Evolutionary conservation across 495 filamentous ascomycete species (phyloP).

Genomic region (Cercophora newfieldiana): DNA sequence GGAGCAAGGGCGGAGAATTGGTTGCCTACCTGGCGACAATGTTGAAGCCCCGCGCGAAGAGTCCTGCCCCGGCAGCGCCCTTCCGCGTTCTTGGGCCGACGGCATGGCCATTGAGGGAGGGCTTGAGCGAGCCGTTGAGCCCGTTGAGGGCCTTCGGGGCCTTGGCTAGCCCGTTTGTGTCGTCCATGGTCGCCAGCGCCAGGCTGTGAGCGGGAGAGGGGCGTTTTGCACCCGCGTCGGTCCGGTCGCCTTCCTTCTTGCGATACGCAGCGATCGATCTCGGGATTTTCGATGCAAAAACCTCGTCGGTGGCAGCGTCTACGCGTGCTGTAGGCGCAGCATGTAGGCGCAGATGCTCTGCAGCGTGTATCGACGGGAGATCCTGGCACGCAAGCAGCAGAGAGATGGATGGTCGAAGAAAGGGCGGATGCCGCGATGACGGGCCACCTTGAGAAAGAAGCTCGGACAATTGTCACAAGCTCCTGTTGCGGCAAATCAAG

Average conservation of each 20-base stretch:
- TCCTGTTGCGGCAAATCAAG: slow-evolving; percentile 9
- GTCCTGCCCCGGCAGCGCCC: slow-evolving; percentile 35
- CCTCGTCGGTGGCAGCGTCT: neutral
- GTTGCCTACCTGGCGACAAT: slow-evolving; percentile 61
- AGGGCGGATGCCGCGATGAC: slow-evolving; percentile 22
- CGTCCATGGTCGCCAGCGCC: slow-evolving; percentile 28
- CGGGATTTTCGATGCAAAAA: neutral
- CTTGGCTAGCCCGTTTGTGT: slow-evolving; percentile 38
- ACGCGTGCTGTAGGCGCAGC: neutral
- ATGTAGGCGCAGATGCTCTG: neutral
- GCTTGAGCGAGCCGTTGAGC: slow-evolving; percentile 32
- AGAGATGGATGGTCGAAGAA: slow-evolving; percentile 9
- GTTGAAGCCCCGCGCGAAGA: slow-evolving; percentile 54
- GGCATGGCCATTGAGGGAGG: slow-evolving; percentile 33
- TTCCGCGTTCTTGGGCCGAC: slow-evolving; percentile 25
- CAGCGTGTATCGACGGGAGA: neutral
- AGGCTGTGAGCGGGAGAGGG: neutral
- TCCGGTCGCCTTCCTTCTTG: neutral
- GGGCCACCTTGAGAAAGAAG: slow-evolving; percentile 15
- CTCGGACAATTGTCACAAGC: slow-evolving; percentile 24
- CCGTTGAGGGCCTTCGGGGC: slow-evolving; percentile 26
- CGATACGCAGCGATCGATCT: neutral
- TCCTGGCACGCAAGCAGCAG: neutral
- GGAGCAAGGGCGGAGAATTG: neutral
- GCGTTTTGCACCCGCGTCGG: neutral